A percentile compares a stretch with the other conserved stretches of the same genome.
Evolutionary conservation across 164 flowering plant species (phyloP).

Genomic region (Litsea cubeba): DNA sequence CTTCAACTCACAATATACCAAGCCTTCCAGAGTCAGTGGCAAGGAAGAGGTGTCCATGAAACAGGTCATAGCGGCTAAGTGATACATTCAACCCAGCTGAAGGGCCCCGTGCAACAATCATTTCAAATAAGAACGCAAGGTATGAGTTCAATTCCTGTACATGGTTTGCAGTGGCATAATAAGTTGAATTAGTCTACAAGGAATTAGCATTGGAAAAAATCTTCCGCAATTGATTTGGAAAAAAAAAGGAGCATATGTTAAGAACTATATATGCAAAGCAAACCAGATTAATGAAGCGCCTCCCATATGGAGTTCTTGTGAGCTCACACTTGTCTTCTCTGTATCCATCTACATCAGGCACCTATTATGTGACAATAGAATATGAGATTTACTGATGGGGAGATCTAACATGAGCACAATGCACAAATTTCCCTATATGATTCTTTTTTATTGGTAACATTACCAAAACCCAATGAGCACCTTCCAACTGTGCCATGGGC

Average conservation of each 20-base stretch:
- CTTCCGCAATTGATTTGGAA: not conserved
- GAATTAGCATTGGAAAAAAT: not conserved
- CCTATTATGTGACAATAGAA: constrained; percentile 30
- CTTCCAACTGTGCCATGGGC: no score
- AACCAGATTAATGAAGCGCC: constrained; percentile 74
- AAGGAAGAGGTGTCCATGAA: constrained; percentile 91
- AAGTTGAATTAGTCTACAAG: not conserved
- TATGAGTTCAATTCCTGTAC: constrained; percentile 82
- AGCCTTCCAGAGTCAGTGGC: constrained; percentile 72
- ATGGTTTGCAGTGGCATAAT: not conserved
- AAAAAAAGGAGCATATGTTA: not conserved
- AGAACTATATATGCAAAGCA: constrained; percentile 1
- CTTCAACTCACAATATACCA: constrained; percentile 78
- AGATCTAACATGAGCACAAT: not conserved
- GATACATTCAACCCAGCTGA: constrained; percentile 65
- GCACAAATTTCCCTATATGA: not conserved
- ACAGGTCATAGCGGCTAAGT: constrained; percentile 73
- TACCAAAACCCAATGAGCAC: no score
- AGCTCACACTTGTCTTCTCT: constrained; percentile 58
- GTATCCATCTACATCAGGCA: constrained; percentile 85
- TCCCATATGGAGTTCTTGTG: constrained; percentile 91
- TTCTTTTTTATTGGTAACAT: no score
- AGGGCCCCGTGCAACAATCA: constrained; percentile 72
- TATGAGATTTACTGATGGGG: not conserved
- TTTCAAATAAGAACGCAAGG: constrained; percentile 64